Conservation (phyloP, 495 filamentous ascomycete species). For the Apodospora peruviana region DNA sequence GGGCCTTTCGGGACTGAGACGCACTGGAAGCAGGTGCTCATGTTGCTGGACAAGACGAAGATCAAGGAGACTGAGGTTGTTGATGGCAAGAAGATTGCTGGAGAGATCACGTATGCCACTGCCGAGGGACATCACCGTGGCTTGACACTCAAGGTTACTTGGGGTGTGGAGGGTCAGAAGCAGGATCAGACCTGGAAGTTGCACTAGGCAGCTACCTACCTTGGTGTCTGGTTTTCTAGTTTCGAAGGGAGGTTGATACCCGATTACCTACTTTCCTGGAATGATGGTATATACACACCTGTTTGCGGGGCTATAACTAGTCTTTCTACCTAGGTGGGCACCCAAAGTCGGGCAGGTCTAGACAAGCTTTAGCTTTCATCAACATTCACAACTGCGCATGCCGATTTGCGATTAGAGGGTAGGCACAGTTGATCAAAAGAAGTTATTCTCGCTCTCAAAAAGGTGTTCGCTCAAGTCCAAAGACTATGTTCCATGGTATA, state of each 20-base stretch:
- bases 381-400: no score
- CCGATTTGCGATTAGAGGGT: no score
- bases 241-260: neutral
- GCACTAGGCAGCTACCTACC: no score
- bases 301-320: neutral
- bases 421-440: no score
- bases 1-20: slow-evolving; percentile 73
- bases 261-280: no score
- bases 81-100: slow-evolving; percentile 31
- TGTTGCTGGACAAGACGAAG: slow-evolving; percentile 30
- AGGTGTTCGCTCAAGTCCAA: no score
- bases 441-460: no score
- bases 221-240: neutral
- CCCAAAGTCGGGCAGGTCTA: no score
- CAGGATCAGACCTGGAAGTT: slow-evolving; percentile 41
- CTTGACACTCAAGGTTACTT: slow-evolving; percentile 37
- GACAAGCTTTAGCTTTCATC: no score
- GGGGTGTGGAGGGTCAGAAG: slow-evolving; percentile 29
- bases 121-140: slow-evolving; percentile 45
- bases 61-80: slow-evolving; percentile 18
- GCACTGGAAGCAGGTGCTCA: slow-evolving; percentile 82
- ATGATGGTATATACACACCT: no score
- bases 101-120: slow-evolving; percentile 41
- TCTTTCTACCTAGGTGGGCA: no score
- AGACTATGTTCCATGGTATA: no score